Base-by-base conservation (phyloP, 23 red algal genomes). In the Gracilariopsis chorda region DNA sequence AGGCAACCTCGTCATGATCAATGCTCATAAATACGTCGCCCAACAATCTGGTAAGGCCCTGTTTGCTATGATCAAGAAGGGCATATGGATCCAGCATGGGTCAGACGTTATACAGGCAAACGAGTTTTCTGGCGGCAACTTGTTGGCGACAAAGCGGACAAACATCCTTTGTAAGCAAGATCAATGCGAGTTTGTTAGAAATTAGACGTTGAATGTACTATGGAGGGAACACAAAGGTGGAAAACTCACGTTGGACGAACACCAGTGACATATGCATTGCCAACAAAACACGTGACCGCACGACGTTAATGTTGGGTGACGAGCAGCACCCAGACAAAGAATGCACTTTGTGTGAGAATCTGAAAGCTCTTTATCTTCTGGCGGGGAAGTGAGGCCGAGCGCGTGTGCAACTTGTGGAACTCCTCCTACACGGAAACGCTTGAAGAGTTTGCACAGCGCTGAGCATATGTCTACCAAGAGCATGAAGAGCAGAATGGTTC, bases 241-340 rank as follows among this genome's bases (percentile, higher is more conserved):
- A n/a, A n/a, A n/a, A 87, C 82, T 49, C 36, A 87, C 82, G 28
- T 87, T 87, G 7, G 59, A 44, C 11, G 63, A 67, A 43, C 86
- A 78, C 86, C 86, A 90, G 34, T 59, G 30, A 32, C 70, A 77
- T n/a, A 90, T 79, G 71, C 86, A 90, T 6, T 56, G 29, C 86
- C 86, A 90, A 39, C 86, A 90, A 78, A 90, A 90, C 16, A 90
- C 86, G 48, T 90, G 86, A 58, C 86, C 86, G 57, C 86, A 90
- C 20, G 28, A 25, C 7, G 86, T 90, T 1, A 79, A 4, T 7
- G 86, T 60, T 7, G 70, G 36, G 32, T 77, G 16, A 8, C 14
- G 61, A 19, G 78, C 49, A 17, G 51, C 68, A 39, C 57, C 69
- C 51, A 90, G 57, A 41, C 86, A 90, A 6, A 90, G 36, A 67